Conservation (phyloP, 2,329 filamentous ascomycete genomes). For the Fusarium xylarioides region DNA sequence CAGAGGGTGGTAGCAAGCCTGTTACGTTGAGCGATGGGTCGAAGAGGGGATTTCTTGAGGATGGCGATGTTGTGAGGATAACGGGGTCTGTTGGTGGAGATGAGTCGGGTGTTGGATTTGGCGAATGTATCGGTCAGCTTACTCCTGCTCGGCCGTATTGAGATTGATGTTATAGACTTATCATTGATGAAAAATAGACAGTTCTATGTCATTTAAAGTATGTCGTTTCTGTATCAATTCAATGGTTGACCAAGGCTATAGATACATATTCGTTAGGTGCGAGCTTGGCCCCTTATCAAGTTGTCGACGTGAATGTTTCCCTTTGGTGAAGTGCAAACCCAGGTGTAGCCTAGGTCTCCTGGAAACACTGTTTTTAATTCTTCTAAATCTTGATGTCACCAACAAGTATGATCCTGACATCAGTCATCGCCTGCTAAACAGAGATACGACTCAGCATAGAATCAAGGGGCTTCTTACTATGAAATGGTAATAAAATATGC, state of each 20-base stretch:
- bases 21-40: slow-evolving; percentile 43
- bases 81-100: slow-evolving; percentile 51
- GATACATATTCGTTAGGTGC: too few relatives aligned
- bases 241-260: too few relatives aligned
- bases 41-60: slow-evolving; percentile 49
- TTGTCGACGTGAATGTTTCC: background rate
- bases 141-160: background rate
- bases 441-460: background rate
- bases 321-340: too few relatives aligned
- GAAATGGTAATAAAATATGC: background rate
- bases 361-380: too few relatives aligned
- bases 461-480: background rate
- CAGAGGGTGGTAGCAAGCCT: slow-evolving; percentile 47
- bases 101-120: slow-evolving; percentile 54
- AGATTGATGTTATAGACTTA: background rate
- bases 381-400: too few relatives aligned
- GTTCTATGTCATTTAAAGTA: accelerated
- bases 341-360: too few relatives aligned
- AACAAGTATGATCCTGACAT: accelerated
- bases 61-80: slow-evolving; percentile 52
- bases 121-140: slow-evolving; percentile 46
- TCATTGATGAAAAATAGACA: background rate
- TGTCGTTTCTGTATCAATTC: background rate
- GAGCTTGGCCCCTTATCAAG: too few relatives aligned
- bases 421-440: accelerated